Evolutionary conservation across 148 eudicot species (phyloP).

Genomic region (Cornus suecica): DNA sequence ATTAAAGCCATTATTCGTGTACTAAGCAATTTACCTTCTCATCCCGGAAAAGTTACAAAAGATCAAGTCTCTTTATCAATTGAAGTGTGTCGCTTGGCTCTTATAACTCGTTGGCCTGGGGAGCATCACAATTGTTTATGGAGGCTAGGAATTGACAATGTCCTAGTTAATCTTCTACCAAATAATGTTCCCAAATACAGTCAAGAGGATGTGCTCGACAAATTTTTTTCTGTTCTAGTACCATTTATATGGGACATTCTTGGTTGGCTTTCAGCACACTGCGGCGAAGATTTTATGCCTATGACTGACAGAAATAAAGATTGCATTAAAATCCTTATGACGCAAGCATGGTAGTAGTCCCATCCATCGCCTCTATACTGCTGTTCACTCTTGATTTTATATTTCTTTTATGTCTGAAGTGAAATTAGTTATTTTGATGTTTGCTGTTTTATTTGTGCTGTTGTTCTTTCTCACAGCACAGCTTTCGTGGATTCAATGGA

Average conservation of each 20-base stretch:
- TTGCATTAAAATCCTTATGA: slow-evolving; percentile 50
- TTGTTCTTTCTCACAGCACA: slow-evolving; percentile 35
- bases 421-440: background rate
- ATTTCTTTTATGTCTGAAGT: background rate
- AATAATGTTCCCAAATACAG: slow-evolving; percentile 25
- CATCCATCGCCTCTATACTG: slow-evolving; percentile 7
- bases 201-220: slow-evolving; percentile 37
- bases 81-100: slow-evolving; percentile 73
- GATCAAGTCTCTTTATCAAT: slow-evolving; percentile 38
- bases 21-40: slow-evolving; percentile 35
- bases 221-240: slow-evolving; percentile 39
- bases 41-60: slow-evolving; percentile 33
- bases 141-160: slow-evolving; percentile 52
- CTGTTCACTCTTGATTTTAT: slow-evolving; percentile 5
- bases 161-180: slow-evolving; percentile 53
- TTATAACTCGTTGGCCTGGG: slow-evolving; percentile 69
- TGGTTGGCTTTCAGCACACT: slow-evolving; percentile 73
- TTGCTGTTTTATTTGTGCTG: slow-evolving; percentile 4
- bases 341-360: slow-evolving; percentile 60
- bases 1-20: slow-evolving; percentile 46
- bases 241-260: slow-evolving; percentile 74
- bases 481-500: slow-evolving; percentile 57
- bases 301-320: slow-evolving; percentile 31
- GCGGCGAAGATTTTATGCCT: slow-evolving; percentile 45
- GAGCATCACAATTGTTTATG: slow-evolving; percentile 71